Conservation (phyloP, 495 filamentous ascomycete species). For the Rusavskia elegans region DNA sequence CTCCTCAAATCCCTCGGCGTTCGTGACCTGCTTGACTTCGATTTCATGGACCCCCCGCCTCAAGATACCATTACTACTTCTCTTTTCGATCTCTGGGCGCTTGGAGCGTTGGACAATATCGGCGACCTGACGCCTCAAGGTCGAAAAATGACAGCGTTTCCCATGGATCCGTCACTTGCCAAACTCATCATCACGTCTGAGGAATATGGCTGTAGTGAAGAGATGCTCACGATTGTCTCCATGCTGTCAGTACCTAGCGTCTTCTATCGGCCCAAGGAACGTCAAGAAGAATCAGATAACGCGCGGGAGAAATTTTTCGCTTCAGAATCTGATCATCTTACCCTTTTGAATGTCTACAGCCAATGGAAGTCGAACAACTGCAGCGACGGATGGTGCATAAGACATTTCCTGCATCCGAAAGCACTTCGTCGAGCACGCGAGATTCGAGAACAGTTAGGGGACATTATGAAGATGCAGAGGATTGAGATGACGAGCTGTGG, state of each 20-base stretch:
- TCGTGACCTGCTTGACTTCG: slow-evolving; percentile 88
- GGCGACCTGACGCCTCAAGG: slow-evolving; percentile 82
- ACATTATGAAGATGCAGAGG: slow-evolving; percentile 90
- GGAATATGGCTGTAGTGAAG: slow-evolving; percentile 84
- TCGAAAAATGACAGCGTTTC: slow-evolving; percentile 88
- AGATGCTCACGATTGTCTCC: slow-evolving; percentile 95
- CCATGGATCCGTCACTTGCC: slow-evolving; percentile 87
- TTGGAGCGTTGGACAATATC: slow-evolving; percentile 85
- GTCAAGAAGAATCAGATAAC: slow-evolving; percentile 89
- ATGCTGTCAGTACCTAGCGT: slow-evolving; percentile 96
- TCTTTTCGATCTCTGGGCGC: slow-evolving; percentile 93
- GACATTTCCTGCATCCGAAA: slow-evolving; percentile 88
- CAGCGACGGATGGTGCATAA: slow-evolving; percentile 80
- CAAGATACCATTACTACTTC: slow-evolving; percentile 97
- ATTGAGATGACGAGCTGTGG: slow-evolving; percentile 80
- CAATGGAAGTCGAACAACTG: slow-evolving; percentile 89
- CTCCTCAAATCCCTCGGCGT: slow-evolving; percentile 91
- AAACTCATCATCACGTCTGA: slow-evolving; percentile 85
- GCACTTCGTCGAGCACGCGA: slow-evolving; percentile 80
- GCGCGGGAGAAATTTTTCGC: slow-evolving; percentile 99
- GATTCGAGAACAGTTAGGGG: slow-evolving; percentile 79
- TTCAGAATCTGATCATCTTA: slow-evolving; percentile 91
- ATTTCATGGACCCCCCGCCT: slow-evolving; percentile 98
- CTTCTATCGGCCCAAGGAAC: slow-evolving; percentile 95
- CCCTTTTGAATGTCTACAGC: slow-evolving; percentile 86